Conservation (phyloP, 2,329 filamentous ascomycete species). For the Xylariaceae sp. region DNA sequence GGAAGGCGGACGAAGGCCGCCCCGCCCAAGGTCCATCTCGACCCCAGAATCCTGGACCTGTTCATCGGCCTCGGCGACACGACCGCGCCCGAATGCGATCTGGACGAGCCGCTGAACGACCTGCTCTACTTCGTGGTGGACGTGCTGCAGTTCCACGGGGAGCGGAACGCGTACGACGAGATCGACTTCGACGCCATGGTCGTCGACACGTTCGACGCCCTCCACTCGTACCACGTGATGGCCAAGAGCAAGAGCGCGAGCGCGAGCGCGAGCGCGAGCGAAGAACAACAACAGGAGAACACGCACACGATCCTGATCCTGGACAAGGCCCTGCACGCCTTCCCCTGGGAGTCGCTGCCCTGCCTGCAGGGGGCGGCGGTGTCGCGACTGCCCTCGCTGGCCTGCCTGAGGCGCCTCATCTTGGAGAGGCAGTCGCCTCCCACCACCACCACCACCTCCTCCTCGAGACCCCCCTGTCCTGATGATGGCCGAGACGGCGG, state of each 20-base stretch:
- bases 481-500: not conserved
- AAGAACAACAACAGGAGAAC: constrained; percentile 34
- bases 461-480: too few species aligned
- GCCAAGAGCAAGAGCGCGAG: constrained; percentile 30
- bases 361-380: constrained; percentile 74
- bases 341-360: constrained; percentile 93
- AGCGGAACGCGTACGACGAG: constrained; percentile 94
- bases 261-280: not conserved
- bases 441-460: constrained; percentile 2
- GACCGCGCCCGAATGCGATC: constrained; percentile 57
- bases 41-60: constrained; percentile 66
- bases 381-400: constrained; percentile 81
- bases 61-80: constrained; percentile 81
- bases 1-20: constrained; percentile 45
- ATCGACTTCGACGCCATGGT: constrained; percentile 92
- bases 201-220: constrained; percentile 76
- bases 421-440: constrained; percentile 36
- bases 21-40: constrained; percentile 38
- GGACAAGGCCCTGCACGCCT: constrained; percentile 82
- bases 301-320: constrained; percentile 80
- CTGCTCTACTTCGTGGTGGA: constrained; percentile 94
- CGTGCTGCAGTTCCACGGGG: constrained; percentile 92
- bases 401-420: constrained; percentile 71
- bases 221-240: constrained; percentile 66
- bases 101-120: constrained; percentile 87